Percentiles rank a stretch among this genome's conserved stretches.
phyloP scores from a whole-genome alignment of 2,329 filamentous ascomycete species.

The Penicillium italicum region DNA sequence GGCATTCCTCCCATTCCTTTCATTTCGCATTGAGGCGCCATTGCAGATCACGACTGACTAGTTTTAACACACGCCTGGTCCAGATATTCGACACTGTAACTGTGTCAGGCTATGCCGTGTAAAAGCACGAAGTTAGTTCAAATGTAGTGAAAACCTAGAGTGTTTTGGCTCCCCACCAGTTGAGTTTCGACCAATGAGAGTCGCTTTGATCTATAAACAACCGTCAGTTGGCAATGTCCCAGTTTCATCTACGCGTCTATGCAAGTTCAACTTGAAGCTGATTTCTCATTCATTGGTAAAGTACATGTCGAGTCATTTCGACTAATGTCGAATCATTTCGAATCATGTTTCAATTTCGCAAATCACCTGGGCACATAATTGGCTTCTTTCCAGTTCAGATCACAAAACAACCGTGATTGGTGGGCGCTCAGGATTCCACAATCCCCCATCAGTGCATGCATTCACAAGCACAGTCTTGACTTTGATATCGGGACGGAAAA shows the following conservation, averaged over 20 bases:
- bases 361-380: neutral
- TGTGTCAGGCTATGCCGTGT: neutral
- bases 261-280: neutral
- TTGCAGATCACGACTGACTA: conserved; percentile 14
- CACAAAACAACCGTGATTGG: neutral
- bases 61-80: neutral
- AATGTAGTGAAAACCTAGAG: neutral
- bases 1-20: conserved; percentile 7
- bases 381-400: neutral
- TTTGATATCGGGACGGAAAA: neutral
- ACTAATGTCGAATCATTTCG: neutral
- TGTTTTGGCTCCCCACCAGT: neutral
- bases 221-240: neutral
- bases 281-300: neutral
- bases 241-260: neutral
- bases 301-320: neutral
- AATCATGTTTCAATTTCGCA: neutral
- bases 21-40: conserved; percentile 21
- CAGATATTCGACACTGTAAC: neutral
- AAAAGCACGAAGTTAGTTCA: neutral
- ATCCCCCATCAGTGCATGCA: neutral
- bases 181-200: neutral
- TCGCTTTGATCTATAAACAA: neutral
- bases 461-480: neutral
- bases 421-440: neutral